Evolutionary conservation across 2,329 filamentous ascomycete species (phyloP), one percentile per base, ranked within the genome.

Genomic region (Mariannaea elegans): DNA sequence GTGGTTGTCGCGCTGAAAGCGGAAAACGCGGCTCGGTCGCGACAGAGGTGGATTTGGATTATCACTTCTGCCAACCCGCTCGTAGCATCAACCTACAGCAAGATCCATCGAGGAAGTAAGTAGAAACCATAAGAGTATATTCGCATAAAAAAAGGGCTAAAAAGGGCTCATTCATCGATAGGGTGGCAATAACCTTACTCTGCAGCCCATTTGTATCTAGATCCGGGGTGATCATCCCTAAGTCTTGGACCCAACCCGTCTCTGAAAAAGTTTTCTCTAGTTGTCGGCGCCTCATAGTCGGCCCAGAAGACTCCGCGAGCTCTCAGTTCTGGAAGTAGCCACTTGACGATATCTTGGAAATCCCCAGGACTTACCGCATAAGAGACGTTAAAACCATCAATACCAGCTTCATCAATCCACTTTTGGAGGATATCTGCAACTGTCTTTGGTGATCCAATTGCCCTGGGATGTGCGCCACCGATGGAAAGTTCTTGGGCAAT

Each of bases 401-500:
- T 47, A 5, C 49, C 50, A 8, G 58, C 54, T 27, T 60, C 55
- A 8, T 47, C 38, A 21, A 65, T 48, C 64, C 64, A 65, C 10
- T 32, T 56, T 32, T 66, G 49, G 14, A 66, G 44, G 10, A 54
- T 56, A 32, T 63, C 62, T 4, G 64, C 62, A 9, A 65, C 64
- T 1, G 56, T 63, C 39, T 50, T 56, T 10, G 62, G 59, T 7
- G 56, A 56, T 3, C 62, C 62, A 14, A 63, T 52, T 3, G 49
- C 49, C 18, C 45, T 46, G 4, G 56, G 34, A 29, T 56, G 54
- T 5, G 46, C 41, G 0, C 82, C 59, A 78, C 82, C 82, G 19
- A 84, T 79, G 2, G 80, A 71, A 29, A 86, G 71, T 63, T 85
- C 85, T 62, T 87, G 83, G 31, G 84, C 83, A 0, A 83, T 82